These are phyloP conservation scores for Exophiala lecanii-corni DNA, from an alignment of 2,329 filamentous ascomycete species.

Conservation along the genomic window DNA sequence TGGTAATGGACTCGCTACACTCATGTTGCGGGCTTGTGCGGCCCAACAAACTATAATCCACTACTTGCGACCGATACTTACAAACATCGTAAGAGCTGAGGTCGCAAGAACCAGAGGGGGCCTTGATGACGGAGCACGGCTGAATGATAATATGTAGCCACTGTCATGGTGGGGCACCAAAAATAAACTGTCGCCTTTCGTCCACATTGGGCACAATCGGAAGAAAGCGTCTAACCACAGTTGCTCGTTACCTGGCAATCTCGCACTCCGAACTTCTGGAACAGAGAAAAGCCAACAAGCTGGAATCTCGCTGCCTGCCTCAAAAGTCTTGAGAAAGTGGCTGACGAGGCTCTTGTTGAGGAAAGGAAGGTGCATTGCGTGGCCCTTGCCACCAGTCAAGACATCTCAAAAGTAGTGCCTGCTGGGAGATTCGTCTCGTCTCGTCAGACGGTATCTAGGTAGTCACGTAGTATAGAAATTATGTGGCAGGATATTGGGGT, in stretches of 20 bases:
- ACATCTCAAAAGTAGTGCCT: constrained; percentile 1
- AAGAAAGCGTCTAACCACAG: no score
- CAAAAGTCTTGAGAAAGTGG: neutral
- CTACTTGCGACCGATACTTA: no score
- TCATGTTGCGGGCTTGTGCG: neutral
- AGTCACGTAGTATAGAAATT: neutral
- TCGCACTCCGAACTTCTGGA: no score
- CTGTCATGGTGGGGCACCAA: neutral
- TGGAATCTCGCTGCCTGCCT: constrained; percentile 11
- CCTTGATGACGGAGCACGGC: neutral
- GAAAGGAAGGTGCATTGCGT: constrained; percentile 22
- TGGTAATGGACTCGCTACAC: no score
- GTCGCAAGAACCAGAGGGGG: no score
- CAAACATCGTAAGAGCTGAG: no score
- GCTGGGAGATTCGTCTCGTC: no score
- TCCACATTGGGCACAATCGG: no score
- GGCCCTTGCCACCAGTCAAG: constrained; percentile 21
- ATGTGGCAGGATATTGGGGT: neutral
- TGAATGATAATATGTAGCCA: neutral
- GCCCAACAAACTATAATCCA: neutral
- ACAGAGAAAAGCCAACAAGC: no score
- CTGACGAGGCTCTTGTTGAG: constrained; percentile 20
- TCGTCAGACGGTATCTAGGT: no score
- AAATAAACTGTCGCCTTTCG: no score
- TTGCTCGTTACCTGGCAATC: no score